These are phyloP conservation scores for Aspergillus hancockii DNA, from an alignment of 495 filamentous ascomycete genomes.

Conservation along the genomic window DNA sequence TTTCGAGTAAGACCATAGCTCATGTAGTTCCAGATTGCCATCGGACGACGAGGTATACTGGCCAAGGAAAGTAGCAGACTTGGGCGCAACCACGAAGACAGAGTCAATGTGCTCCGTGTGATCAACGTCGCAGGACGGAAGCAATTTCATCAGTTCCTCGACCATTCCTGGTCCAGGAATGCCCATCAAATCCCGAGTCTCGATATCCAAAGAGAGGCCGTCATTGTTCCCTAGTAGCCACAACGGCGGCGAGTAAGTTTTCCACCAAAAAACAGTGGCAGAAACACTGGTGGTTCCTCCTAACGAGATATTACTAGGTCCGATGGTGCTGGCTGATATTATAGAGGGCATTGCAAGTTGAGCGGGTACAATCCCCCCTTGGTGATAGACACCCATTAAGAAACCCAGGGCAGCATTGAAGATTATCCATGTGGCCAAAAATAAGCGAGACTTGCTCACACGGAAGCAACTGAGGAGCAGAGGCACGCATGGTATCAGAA, in stretches of 20 bases:
- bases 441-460: conserved; percentile 63
- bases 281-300: conserved; percentile 51
- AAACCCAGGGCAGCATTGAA: conserved; percentile 81
- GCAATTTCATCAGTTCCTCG: conserved; percentile 49
- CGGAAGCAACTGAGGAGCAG: conserved; percentile 82
- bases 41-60: conserved; percentile 40
- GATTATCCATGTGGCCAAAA: conserved; percentile 70
- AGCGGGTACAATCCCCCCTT: conserved; percentile 85
- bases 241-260: conserved; percentile 90
- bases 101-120: conserved; percentile 31
- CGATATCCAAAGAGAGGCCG: conserved; percentile 49
- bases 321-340: conserved; percentile 21
- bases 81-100: conserved; percentile 67
- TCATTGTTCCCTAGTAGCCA: conserved; percentile 85
- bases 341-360: conserved; percentile 59
- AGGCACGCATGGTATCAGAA: conserved; percentile 84
- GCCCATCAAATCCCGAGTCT: conserved; percentile 84
- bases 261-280: conserved; percentile 86
- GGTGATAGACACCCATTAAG: conserved; percentile 91
- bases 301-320: conserved; percentile 14
- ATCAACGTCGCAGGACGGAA: conserved; percentile 55
- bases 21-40: conserved; percentile 43
- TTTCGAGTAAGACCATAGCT: conserved; percentile 69
- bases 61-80: conserved; percentile 71
- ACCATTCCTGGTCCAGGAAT: conserved; percentile 63